Conservation (phyloP, 2,329 filamentous ascomycete species). For the Gyromitra esculenta region DNA sequence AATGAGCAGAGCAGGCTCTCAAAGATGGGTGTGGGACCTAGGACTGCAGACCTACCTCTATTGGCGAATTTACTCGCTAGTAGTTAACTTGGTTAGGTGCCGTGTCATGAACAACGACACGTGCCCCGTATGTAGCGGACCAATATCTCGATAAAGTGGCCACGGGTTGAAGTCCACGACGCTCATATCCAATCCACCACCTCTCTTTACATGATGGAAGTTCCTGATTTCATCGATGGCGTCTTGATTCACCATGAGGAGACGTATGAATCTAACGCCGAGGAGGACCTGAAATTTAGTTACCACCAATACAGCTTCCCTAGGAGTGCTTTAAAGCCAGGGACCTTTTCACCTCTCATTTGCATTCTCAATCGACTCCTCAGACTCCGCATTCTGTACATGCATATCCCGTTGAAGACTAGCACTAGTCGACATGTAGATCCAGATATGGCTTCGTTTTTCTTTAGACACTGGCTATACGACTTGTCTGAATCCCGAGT, state of each 20-base stretch:
- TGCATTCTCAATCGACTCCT: conserved; percentile 7
- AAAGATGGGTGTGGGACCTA: too few relatives aligned
- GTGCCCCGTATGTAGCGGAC: too few relatives aligned
- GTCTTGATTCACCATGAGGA: conserved; percentile 16
- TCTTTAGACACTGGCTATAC: conserved; percentile 17
- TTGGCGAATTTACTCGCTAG: too few relatives aligned
- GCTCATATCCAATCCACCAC: not conserved
- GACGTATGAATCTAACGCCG: not conserved
- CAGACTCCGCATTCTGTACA: conserved; percentile 15
- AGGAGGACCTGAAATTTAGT: not conserved
- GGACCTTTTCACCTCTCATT: conserved; percentile 13
- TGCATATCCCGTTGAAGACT: not conserved
- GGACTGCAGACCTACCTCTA: too few relatives aligned
- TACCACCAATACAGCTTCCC: conserved; percentile 27
- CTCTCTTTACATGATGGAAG: not conserved
- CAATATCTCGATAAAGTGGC: too few relatives aligned
- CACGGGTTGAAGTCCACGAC: not conserved
- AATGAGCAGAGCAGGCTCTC: too few relatives aligned
- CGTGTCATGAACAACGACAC: too few relatives aligned
- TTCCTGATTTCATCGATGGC: conserved; percentile 22
- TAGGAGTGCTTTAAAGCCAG: conserved; percentile 11
- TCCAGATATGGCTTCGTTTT: not conserved
- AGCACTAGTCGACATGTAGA: not conserved
- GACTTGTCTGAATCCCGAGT: not conserved
- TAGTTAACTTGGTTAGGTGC: too few relatives aligned